Percentiles rank a stretch among this genome's conserved stretches.
These are phyloP conservation scores for Fomitopsis betulina DNA, from an alignment of 1,284 basidiomycete genomes.

Conservation along the genomic window DNA sequence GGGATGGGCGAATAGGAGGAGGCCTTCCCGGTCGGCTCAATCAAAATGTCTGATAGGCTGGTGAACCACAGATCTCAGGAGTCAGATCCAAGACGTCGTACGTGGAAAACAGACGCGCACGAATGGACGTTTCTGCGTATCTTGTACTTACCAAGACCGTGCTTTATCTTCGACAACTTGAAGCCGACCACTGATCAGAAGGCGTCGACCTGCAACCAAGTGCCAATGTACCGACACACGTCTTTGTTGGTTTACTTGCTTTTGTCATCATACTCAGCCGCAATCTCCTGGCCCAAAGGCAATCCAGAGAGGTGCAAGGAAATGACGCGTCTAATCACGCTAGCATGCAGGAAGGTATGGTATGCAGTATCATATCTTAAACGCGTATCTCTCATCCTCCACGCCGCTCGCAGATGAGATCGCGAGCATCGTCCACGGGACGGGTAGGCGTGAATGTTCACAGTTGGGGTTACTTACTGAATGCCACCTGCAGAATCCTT, in stretches of 20 bases:
- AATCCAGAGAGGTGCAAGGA: not conserved
- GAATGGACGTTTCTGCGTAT: no score
- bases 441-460: not conserved
- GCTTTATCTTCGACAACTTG: not conserved
- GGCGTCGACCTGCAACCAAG: no score
- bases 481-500: slow-evolving; percentile 12
- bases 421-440: not conserved
- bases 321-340: no score
- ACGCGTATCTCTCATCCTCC: not conserved
- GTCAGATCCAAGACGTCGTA: no score
- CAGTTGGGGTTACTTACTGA: not conserved
- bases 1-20: no score
- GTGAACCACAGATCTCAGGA: no score
- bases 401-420: slow-evolving; percentile 1
- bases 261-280: not conserved
- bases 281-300: not conserved
- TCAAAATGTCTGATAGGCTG: no score
- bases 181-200: not conserved
- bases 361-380: no score
- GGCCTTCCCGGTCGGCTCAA: no score
- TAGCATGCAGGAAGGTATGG: no score
- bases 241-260: not conserved
- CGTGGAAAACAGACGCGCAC: no score
- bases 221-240: not conserved
- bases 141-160: no score